phyloP scores from a whole-genome alignment of 2,329 filamentous ascomycete species.

The Colletotrichum noveboracense region DNA sequence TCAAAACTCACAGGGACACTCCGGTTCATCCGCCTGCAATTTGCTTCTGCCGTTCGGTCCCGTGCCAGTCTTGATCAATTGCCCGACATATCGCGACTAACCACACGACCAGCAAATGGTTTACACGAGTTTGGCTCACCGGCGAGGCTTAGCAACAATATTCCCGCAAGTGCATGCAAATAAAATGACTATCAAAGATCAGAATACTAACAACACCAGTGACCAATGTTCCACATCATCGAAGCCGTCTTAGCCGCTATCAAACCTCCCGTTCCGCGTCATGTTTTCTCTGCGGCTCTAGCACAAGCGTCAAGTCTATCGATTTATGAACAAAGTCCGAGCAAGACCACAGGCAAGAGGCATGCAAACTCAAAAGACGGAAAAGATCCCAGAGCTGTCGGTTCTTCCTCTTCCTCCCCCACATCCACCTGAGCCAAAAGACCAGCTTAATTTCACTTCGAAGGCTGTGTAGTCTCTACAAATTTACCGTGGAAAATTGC shows the following conservation, averaged over 20 bases:
- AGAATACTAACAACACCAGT: not conserved
- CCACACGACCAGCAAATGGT: not conserved
- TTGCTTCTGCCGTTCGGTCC: not conserved
- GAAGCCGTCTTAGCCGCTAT: not conserved
- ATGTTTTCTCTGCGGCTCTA: not conserved
- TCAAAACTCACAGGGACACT: not conserved
- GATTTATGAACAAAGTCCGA: not conserved
- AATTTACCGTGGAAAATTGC: not conserved
- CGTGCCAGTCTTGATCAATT: not conserved
- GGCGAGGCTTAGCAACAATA: not conserved
- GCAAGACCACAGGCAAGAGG: not conserved
- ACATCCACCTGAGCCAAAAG: not conserved
- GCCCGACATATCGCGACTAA: not conserved
- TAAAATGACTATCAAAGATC: accelerated
- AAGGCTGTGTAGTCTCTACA: not conserved
- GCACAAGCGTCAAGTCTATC: not conserved
- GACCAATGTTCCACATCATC: not conserved
- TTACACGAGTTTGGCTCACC: not conserved
- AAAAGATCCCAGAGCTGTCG: not conserved
- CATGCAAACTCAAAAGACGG: not conserved
- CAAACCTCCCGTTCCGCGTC: not conserved
- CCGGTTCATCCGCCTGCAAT: constrained; percentile 6
- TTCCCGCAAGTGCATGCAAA: not conserved
- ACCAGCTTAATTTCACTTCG: not conserved
- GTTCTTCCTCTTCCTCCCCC: not conserved